Evolutionary conservation across 208 protist genomes (phyloP).

Genomic region (Crithidia sp.): DNA sequence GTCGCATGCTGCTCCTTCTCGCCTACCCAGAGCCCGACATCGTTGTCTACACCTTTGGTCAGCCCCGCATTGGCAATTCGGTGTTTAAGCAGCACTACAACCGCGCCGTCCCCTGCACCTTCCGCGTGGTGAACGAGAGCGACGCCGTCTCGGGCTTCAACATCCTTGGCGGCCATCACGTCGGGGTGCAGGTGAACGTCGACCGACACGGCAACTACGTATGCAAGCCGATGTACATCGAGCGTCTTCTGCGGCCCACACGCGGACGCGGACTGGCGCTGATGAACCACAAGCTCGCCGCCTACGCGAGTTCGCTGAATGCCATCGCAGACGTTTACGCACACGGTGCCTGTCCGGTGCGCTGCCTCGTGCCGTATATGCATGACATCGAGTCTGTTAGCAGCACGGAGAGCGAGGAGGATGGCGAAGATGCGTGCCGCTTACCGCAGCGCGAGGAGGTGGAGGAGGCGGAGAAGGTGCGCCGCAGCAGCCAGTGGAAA

Average conservation of each 20-base stretch:
- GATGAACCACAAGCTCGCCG: constrained; percentile 54
- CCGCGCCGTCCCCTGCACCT: constrained; percentile 70
- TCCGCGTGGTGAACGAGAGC: constrained; percentile 88
- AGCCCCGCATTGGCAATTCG: constrained; percentile 76
- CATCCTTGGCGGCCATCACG: constrained; percentile 64
- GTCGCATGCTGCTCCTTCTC: constrained; percentile 54
- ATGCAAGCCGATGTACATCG: constrained; percentile 83
- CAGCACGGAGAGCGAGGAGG: constrained; percentile 14
- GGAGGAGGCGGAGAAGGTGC: constrained; percentile 5
- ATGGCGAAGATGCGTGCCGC: background rate
- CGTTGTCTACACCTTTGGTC: constrained; percentile 86
- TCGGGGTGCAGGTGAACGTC: constrained; percentile 82
- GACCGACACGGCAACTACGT: constrained; percentile 82
- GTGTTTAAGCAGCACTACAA: constrained; percentile 80
- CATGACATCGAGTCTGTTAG: constrained; percentile 26
- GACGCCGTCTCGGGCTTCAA: constrained; percentile 76
- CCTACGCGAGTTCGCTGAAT: constrained; percentile 75
- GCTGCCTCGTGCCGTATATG: constrained; percentile 46
- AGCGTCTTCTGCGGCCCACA: constrained; percentile 69
- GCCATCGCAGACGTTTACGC: constrained; percentile 52
- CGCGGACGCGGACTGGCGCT: constrained; percentile 49
- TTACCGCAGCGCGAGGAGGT: constrained; percentile 6
- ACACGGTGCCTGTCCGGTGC: constrained; percentile 33
- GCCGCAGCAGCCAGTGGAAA: background rate
- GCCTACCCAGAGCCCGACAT: constrained; percentile 61